Evolutionary conservation across 75 land plant genomes (phyloP), one percentile per base, ranked within the genome.

Genomic region (Pinus taeda): DNA sequence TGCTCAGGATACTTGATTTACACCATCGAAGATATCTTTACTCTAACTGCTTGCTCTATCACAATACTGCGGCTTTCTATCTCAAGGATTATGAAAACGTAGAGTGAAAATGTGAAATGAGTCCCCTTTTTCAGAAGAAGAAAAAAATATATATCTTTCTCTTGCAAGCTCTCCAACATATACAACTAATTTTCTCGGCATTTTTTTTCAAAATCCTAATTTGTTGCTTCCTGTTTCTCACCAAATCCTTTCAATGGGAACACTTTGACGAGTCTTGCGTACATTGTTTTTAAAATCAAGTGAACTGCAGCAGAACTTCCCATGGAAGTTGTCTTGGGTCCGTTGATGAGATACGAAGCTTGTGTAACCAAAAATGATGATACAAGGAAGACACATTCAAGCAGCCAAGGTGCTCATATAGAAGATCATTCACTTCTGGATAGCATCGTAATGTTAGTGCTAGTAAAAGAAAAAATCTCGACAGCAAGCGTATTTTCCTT

Each of bases 271-370:
- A 69, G 72, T 69, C 72, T 39, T 69, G 72, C 3, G 72, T 39
- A 69, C 72, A 67, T 20, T 42, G n/a, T 20, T 69, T 69, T 69
- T 42, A 69, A 42, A 69, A 42, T n/a, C 53, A 69, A 42, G 72
- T 42, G 72, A 69, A 37, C 72, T 69, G 72, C 1, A 5, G 53
- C 49, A 69, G 55, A 69, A 42, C 24, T 45, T 69, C 22, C 22
- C 26, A 39, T 3, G 18, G 72, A 42, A 42, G 14, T 42, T 69
- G 72, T 11, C 53, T 67, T 20, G 39, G 12, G 12, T 67, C 49
- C 45, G 20, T 39, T 18, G 9, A 67, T 49, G 12, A 67, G 37
- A 69, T 69, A 42, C n/a, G 72, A 33, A 69, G 53, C 53, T n/a
- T 45, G 9, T 42, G 53, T 37, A n/a, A 45, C 42, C 42, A n/a